Base-by-base conservation (phyloP, 495 filamentous ascomycete species). In the Penicillium tannophilum region DNA sequence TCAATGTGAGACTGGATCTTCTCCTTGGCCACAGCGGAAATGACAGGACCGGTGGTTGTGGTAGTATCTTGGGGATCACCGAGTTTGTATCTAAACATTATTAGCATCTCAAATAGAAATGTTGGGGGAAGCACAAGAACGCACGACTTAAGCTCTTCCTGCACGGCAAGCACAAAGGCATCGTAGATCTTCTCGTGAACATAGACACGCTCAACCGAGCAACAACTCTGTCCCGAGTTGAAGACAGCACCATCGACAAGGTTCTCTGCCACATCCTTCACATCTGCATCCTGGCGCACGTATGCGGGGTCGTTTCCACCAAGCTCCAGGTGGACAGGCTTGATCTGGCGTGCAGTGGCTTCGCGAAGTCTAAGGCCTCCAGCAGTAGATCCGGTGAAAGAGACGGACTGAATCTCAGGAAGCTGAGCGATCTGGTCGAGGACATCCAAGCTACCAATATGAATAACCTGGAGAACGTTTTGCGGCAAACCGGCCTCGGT, bases 181-280 rank as follows among this genome's bases (percentile, higher is more conserved):
- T 95, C 90, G 66, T 98, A 86, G 55, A 98, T 83, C 54, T 82
- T 86, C 53, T 90, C 90, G 61, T 93, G 87, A 2, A 97, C 94
- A 62, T 98, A 98, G 7, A 98, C 86, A 26, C 94, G 82, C 76
- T 97, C 94, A 50, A 98, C 82, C 6, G 89, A 87, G 74, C 94
- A 98, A 78, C 94, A 98, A 65, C 92, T 96, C 73, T 98, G 94
- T 20, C 94, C 94, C 31, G 91, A 95, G 75, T 97, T 98, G 80
- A 97, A 98, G 41, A 98, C 79, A 4, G 93, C 91, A 4, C 93
- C 93, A 64, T 97, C 93, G 19, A 97, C 91, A 56, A 97, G 89
- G 74, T 97, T 90, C 66, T 90, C 92, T 1, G 93, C 93, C 0
- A 89, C 93, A 86, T 91, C 94, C 50, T 85, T 82, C 17, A 96